These are phyloP conservation scores for Pseudonitzschia delicatissima DNA, from an alignment of 108 stramenopile species.

Conservation along the genomic window DNA sequence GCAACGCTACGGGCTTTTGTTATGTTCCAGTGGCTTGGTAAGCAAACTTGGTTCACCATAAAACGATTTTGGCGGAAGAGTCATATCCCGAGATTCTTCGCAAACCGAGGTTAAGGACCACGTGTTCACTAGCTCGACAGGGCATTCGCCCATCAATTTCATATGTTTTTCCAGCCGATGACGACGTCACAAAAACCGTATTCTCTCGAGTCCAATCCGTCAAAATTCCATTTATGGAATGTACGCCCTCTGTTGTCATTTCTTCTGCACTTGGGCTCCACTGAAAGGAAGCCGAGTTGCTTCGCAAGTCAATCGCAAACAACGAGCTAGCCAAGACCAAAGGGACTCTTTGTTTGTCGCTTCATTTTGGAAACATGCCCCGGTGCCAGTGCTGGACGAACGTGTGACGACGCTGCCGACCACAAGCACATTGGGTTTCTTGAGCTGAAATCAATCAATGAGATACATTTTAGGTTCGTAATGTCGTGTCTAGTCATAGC, in stretches of 20 bases:
- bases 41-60: constrained; percentile 34
- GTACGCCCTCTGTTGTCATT: constrained; percentile 58
- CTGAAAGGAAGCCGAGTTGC: constrained; percentile 49
- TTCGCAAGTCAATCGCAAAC: constrained; percentile 63
- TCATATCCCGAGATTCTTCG: constrained; percentile 17
- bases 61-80: constrained; percentile 21
- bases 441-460: constrained; percentile 38
- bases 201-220: constrained; percentile 39
- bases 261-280: constrained; percentile 83
- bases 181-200: constrained; percentile 55
- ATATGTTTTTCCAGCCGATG: constrained; percentile 69
- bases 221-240: constrained; percentile 59
- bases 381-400: constrained; percentile 35
- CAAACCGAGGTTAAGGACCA: constrained; percentile 47
- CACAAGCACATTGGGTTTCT: constrained; percentile 59
- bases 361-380: constrained; percentile 3
- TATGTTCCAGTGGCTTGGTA: constrained; percentile 11
- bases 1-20: too few species aligned
- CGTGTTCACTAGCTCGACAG: constrained; percentile 38
- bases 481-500: constrained; percentile 33
- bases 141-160: constrained; percentile 74
- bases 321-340: constrained; percentile 54
- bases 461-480: constrained; percentile 35
- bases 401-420: constrained; percentile 43
- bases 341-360: constrained; percentile 14